phyloP scores from a whole-genome alignment of 331 rosid genomes.

The Pyracantha coccinea region DNA sequence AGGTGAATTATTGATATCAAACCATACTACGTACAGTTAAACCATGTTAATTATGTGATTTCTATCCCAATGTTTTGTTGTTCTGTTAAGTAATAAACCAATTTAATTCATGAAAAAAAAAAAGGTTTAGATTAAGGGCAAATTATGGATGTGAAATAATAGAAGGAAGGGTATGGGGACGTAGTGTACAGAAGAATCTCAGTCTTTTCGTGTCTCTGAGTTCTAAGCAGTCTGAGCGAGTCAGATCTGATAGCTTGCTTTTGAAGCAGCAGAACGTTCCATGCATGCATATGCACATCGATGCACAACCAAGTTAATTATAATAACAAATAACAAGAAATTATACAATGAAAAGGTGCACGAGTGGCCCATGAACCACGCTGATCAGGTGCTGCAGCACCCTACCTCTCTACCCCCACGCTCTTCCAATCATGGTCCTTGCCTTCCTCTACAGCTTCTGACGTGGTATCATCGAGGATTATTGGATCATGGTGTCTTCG shows the following conservation, averaged over 20 bases:
- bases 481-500: constrained; percentile 1
- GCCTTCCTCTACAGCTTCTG: background rate
- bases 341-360: constrained; percentile 3
- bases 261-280: constrained; percentile 39
- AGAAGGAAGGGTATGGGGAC: background rate
- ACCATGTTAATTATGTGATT: background rate
- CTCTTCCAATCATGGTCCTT: background rate
- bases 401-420: background rate
- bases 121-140: background rate
- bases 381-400: constrained; percentile 41
- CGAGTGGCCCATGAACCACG: constrained; percentile 39
- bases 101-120: background rate
- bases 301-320: background rate
- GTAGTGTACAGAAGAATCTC: constrained; percentile 29
- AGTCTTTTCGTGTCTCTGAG: constrained; percentile 13
- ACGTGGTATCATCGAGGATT: constrained; percentile 8
- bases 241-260: constrained; percentile 19
- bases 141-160: background rate
- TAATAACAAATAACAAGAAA: background rate
- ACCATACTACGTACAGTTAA: background rate
- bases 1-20: background rate
- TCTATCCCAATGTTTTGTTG: background rate
- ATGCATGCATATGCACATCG: constrained; percentile 32
- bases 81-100: background rate
- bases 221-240: constrained; percentile 4